Evolutionary conservation across 208 protist species (phyloP).

Genomic region (Leptomonas pyrrhocoris): DNA sequence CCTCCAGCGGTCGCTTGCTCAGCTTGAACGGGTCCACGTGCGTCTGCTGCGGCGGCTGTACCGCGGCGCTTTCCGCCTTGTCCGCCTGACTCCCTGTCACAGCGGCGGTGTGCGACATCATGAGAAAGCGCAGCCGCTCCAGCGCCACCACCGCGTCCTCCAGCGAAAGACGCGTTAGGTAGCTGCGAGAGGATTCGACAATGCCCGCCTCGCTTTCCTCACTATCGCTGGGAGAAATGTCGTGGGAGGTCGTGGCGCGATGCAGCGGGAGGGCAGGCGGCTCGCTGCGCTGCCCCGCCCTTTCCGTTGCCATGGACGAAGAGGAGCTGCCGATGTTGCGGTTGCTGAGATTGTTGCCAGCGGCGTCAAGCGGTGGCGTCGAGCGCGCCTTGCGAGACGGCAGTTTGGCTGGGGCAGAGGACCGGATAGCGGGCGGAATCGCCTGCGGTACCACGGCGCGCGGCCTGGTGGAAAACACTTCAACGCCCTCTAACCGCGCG

Average conservation of each 20-base stretch:
- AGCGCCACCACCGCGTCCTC: slow-evolving; percentile 42
- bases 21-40: slow-evolving; percentile 47
- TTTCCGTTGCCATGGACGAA: slow-evolving; percentile 13
- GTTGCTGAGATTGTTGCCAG: neutral
- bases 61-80: neutral
- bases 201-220: slow-evolving; percentile 31
- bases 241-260: neutral
- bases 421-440: neutral
- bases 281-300: neutral
- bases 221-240: neutral
- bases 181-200: slow-evolving; percentile 24
- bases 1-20: slow-evolving; percentile 44
- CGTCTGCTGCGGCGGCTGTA: slow-evolving; percentile 7
- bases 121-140: slow-evolving; percentile 38
- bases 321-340: slow-evolving; percentile 6
- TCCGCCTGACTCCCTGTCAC: slow-evolving; percentile 14
- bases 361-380: neutral
- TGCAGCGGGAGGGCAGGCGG: slow-evolving; percentile 15
- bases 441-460: neutral
- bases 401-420: neutral
- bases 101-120: slow-evolving; percentile 31
- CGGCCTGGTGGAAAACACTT: neutral
- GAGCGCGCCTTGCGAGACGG: slow-evolving; percentile 5
- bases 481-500: neutral
- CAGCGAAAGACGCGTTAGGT: slow-evolving; percentile 44